A percentile compares a stretch with the other conserved stretches of the same genome.
phyloP scores from a whole-genome alignment of 1,284 basidiomycete genomes.

The Agroathelia rolfsii region DNA sequence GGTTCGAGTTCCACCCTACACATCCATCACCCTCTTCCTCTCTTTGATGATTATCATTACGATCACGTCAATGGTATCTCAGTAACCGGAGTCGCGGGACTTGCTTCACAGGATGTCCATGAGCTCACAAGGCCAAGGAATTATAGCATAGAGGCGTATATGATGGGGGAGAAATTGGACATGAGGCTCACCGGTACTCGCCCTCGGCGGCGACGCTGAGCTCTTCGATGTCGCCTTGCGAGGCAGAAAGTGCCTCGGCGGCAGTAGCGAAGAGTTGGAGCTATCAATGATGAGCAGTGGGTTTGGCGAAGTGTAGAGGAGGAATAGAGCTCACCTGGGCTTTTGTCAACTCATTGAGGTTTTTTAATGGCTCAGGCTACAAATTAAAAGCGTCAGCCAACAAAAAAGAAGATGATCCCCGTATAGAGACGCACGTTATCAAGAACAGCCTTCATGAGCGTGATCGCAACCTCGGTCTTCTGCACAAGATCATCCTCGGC shows the following conservation, averaged over 20 bases:
- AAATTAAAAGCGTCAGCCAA: constrained; percentile 4
- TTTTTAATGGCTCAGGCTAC: constrained; percentile 94
- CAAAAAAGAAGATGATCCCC: not conserved
- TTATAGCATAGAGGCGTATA: no score
- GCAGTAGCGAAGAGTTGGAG: constrained; percentile 78
- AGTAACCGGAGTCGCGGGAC: no score
- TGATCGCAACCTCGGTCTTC: constrained; percentile 96
- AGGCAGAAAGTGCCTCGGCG: constrained; percentile 73
- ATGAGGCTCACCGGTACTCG: constrained; percentile 82
- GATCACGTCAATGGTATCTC: no score
- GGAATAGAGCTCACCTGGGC: constrained; percentile 52
- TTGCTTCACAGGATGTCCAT: no score
- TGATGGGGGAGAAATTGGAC: no score
- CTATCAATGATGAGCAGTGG: constrained; percentile 31
- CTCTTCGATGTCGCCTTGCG: constrained; percentile 88
- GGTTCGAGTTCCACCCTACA: no score
- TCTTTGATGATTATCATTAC: no score
- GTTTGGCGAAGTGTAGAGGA: not conserved
- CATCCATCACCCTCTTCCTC: no score
- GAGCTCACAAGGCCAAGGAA: no score
- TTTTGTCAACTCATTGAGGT: constrained; percentile 86
- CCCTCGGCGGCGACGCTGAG: constrained; percentile 83
- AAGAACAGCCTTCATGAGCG: constrained; percentile 94
- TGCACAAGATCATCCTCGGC: constrained; percentile 94
- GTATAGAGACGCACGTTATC: constrained; percentile 65